Evolutionary conservation across 2,329 filamentous ascomycete species (phyloP).

Genomic region (Colletotrichum navitas): DNA sequence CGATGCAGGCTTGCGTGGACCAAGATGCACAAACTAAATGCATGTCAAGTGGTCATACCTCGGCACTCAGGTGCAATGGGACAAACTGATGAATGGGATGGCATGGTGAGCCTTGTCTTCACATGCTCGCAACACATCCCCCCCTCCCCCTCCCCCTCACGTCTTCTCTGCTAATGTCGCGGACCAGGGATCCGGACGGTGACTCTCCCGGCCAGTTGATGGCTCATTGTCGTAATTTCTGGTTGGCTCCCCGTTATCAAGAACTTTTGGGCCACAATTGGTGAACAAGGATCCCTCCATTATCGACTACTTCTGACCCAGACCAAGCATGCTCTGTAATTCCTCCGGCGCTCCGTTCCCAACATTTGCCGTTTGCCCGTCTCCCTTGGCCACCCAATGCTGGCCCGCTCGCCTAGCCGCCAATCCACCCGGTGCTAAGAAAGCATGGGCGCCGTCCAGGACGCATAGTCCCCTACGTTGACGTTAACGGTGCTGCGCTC

Average conservation of each 20-base stretch:
- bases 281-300: neutral
- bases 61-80: neutral
- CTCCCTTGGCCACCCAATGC: neutral
- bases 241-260: neutral
- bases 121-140: neutral
- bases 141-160: neutral
- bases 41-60: neutral
- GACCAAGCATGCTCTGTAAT: neutral
- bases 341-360: conserved; percentile 6
- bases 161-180: neutral
- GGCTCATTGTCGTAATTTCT: neutral
- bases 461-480: conserved; percentile 27
- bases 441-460: conserved; percentile 22
- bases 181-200: neutral
- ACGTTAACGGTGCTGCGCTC: conserved; percentile 35
- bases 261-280: neutral
- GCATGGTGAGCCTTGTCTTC: conserved; percentile 3
- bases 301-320: neutral
- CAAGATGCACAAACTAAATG: neutral
- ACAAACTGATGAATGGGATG: neutral
- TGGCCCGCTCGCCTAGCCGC: neutral
- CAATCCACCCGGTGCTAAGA: neutral
- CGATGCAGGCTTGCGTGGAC: neutral
- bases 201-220: neutral
- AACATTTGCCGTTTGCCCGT: neutral